Conservation (phyloP, 2,329 filamentous ascomycete genomes). For the Monilinia fructigena region DNA sequence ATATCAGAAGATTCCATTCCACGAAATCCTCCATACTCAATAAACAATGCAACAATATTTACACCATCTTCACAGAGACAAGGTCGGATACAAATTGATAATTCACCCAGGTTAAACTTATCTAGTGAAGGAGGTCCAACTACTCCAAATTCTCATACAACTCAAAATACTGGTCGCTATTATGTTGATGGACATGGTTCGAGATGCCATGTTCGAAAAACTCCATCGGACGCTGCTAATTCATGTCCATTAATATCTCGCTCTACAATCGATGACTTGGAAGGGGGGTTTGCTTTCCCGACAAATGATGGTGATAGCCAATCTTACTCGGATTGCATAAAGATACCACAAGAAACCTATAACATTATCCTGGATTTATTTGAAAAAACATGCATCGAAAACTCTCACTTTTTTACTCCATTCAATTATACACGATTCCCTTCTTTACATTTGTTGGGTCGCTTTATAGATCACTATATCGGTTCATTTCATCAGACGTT, state of each 20-base stretch:
- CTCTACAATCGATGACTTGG: slow-evolving; percentile 1
- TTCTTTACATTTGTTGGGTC: slow-evolving; percentile 24
- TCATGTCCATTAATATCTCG: slow-evolving; percentile 16
- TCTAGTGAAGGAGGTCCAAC: slow-evolving; percentile 12
- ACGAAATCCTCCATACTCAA: not conserved
- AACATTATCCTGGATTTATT: slow-evolving; percentile 28
- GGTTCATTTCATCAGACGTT: slow-evolving; percentile 40
- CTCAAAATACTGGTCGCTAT: slow-evolving; percentile 27
- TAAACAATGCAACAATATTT: not conserved
- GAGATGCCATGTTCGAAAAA: slow-evolving; percentile 32
- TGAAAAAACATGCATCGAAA: slow-evolving; percentile 28
- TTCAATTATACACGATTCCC: slow-evolving; percentile 29
- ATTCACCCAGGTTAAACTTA: slow-evolving; percentile 27
- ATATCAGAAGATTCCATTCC: not conserved
- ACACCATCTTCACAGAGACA: slow-evolving; percentile 16
- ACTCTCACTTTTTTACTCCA: slow-evolving; percentile 24
- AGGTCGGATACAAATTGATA: slow-evolving; percentile 17
- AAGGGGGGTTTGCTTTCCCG: slow-evolving; percentile 25
- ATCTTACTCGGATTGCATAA: slow-evolving; percentile 1
- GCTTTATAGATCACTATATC: slow-evolving; percentile 42
- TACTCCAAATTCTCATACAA: slow-evolving; percentile 11
- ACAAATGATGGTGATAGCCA: slow-evolving; percentile 14
- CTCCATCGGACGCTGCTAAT: slow-evolving; percentile 27
- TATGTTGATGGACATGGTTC: slow-evolving; percentile 36
- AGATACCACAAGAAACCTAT: slow-evolving; percentile 27